Evolutionary conservation across 495 filamentous ascomycete genomes (phyloP), one percentile per base, ranked within the genome.

Genomic region (Clavariopsis aquatica): DNA sequence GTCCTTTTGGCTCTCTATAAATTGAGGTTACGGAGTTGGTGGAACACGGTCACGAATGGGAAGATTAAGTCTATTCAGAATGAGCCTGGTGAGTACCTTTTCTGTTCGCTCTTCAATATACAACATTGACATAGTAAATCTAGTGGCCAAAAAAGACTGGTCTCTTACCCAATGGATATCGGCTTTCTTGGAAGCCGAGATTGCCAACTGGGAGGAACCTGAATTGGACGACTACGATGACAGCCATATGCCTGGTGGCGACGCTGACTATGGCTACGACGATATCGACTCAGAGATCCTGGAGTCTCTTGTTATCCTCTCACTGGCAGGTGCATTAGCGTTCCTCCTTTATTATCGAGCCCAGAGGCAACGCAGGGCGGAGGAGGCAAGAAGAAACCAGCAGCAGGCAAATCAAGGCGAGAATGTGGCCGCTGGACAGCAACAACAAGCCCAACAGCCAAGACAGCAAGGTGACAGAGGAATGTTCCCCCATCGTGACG

Each of bases 31-130:
- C 85, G 92, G 60, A 93, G 91, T 71, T 90, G 87, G 62, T 99
- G 94, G 94, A 98, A 99, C 64, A 90, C 87, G 0, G 79, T 98
- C 60, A 97, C 91, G 0, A 83, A 92, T 71, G 94, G 94, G 19
- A 83, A 88, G 46, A 83, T 98, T 67, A 96, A 98, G 65, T 87
- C 87, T 7, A 97, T 99, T 56, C 89, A 87, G 57, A 88, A 94
- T 47, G 93, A 96, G 38, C 87, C 89, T 72, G 83, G 93, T 96
- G 82, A 77, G 85, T 45, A 34, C 8, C 49, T 17, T 20, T 52
- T 34, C 31, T 34, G 5, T 5, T 12, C 31, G 5, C 2, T 1
- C 56, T 1, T 49, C 52, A n/a, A 65, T 52, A 56, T 53, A 62
- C 70, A 60, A n/a, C 31, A 12, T 12, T 34, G 31, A 34, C 31